Evolutionary conservation across 176 grass and related monocot species (phyloP).

Genomic region (Bromus sterilis): DNA sequence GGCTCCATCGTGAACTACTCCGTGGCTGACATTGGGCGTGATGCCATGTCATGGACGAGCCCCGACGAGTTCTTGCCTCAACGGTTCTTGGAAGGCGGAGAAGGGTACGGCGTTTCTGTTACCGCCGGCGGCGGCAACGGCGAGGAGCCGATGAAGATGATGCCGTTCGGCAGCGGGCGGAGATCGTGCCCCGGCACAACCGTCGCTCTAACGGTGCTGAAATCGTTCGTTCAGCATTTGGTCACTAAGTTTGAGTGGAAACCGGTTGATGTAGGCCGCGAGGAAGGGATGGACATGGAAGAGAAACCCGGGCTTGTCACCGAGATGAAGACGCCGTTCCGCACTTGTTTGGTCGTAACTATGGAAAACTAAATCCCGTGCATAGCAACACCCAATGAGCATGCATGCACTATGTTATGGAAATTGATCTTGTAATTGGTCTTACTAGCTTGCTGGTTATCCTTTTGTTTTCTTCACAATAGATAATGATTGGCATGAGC

Average conservation of each 20-base stretch:
- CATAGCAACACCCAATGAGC: no score
- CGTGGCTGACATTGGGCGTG: not conserved
- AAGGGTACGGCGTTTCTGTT: not conserved
- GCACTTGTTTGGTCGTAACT: not conserved
- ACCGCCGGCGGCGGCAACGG: not conserved
- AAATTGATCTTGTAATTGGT: no score
- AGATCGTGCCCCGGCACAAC: not conserved
- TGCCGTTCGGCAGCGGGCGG: not conserved
- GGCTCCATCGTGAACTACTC: conserved; percentile 12
- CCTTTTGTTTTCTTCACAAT: no score
- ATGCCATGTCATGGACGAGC: not conserved
- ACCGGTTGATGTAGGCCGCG: not conserved
- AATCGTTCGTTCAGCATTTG: not conserved
- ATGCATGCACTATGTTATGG: no score
- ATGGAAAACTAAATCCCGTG: no score
- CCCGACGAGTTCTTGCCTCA: not conserved
- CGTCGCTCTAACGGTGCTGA: not conserved
- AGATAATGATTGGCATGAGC: no score
- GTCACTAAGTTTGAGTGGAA: not conserved
- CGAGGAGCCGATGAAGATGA: conserved; percentile 8
- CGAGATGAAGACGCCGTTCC: not conserved
- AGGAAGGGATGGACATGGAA: not conserved
- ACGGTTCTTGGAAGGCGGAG: not conserved
- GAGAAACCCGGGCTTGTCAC: conserved; percentile 12
- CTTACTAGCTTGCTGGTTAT: no score